Evolutionary conservation across 208 protist genomes (phyloP), one percentile per base, ranked within the genome.

Genomic region (Giardia duodenalis): DNA sequence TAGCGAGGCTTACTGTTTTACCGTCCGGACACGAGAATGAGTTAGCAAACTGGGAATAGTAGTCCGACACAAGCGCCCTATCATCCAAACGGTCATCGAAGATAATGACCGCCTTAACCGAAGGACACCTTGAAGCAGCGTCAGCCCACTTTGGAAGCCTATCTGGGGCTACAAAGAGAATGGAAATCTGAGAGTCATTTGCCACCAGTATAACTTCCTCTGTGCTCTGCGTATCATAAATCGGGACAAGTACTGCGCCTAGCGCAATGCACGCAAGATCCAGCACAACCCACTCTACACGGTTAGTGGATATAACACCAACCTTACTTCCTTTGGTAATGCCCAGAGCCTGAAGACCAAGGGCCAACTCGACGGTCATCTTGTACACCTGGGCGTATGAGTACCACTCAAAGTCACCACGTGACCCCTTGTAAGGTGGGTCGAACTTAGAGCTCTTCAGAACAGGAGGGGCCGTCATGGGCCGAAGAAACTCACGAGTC

Each of bases 291-390:
- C 93, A 94, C 47, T 93, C 93, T 0, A 44, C 43, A 42, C 93
- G 67, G n/a, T 93, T 93, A 10, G 44, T 4, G 19, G 87, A 92
- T 3, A 93, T 93, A 42, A 93, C 92, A n/a, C 87, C 93, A 48
- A 86, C 92, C 47, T 46, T 67, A 47, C 92, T 4, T 22, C 93
- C 93, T 4, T 92, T 88, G 3, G 57, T 92, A 0, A 93, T 3
- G 43, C 92, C 92, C 19, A 93, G 10, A 2, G 10, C 1, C 2
- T 1, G 30, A 0, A 93, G 92, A 44, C 87, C 87, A 42, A 10
- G 88, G 1, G 0, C 2, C 44, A 91, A 45, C n/a, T 47, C 42
- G 0, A 45, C 46, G 19, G 10, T 30, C 44, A 91, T 46, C 10
- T 47, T 3, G 46, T 67, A 0, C 2, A 91, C 88, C 2, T 91